phyloP scores from a whole-genome alignment of 768 basidiomycete species.

The Amanita polypyramis region DNA sequence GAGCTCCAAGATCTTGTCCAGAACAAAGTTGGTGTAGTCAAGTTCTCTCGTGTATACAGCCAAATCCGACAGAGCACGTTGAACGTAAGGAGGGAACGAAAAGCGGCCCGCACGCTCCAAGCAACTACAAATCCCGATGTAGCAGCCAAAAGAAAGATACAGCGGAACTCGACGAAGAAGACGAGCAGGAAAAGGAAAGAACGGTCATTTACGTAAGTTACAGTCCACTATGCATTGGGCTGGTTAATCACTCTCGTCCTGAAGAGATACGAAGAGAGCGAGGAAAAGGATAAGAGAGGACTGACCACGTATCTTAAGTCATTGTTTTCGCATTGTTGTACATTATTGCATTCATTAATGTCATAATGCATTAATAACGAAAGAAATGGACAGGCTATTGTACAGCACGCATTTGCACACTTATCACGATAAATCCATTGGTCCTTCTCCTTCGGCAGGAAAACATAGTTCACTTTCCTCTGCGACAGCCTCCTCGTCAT shows the following conservation, averaged over 20 bases:
- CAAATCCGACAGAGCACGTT: constrained; percentile 65
- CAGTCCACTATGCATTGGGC: neutral
- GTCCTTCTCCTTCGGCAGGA: constrained; percentile 33
- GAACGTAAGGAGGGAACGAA: constrained; percentile 61
- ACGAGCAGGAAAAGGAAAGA: constrained; percentile 78
- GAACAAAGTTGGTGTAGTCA: constrained; percentile 76
- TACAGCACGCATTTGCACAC: neutral
- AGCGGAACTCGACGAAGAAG: constrained; percentile 68
- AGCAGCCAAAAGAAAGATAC: constrained; percentile 65
- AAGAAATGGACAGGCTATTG: neutral
- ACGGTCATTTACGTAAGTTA: constrained; percentile 44
- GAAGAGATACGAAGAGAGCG: constrained; percentile 41
- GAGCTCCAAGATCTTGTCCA: constrained; percentile 88
- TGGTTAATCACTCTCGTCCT: neutral
- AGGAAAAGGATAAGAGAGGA: constrained; percentile 33
- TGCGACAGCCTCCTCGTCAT: constrained; percentile 64
- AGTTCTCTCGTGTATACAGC: constrained; percentile 73
- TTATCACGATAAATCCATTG: constrained; percentile 31
- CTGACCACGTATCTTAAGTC: constrained; percentile 11
- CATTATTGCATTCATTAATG: neutral
- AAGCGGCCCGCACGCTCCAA: constrained; percentile 48
- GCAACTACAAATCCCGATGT: constrained; percentile 63
- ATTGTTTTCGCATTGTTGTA: constrained; percentile 3
- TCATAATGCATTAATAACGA: neutral
- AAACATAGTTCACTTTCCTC: constrained; percentile 71